Base-by-base conservation (phyloP, 1,284 basidiomycete species). In the Schizophyllum amplum region DNA sequence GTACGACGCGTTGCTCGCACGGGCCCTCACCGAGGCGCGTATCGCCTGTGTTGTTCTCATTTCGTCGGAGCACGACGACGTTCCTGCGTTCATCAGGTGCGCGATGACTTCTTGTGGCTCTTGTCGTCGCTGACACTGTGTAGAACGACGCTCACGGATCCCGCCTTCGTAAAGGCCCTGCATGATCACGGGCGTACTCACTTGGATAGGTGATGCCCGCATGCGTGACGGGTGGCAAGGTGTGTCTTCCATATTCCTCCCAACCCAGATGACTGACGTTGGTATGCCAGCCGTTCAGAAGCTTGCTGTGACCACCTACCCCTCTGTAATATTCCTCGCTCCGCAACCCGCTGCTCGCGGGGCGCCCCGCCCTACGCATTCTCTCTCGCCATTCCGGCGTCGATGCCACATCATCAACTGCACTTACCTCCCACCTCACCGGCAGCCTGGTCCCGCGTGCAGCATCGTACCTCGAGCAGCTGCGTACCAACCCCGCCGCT, bases 51-150 rank as follows among this genome's bases (percentile, higher is more conserved):
- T 95, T 1, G 72, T 98, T 1, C 75, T 98, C n/a, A 86, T 94
- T 52, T 93, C 90, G 65, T 84, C 85, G 42, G 94, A 97, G 65
- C 94, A 98, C 64, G 92, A 96, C 66, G 87, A 95, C 64, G 89
- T 89, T 47, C 76, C 84, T 1, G 85, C 86, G 62, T 98, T 98
- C 75, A 94, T 94, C 71, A 79, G 84, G 85, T 87, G 52, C 24
- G 78, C 51, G 17, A n/a, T n/a, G 9, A 51, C n/a, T 47, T 6
- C 46, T 51, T 55, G 2, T 24, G n/a, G 57, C 52, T 23, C 25
- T 55, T 11, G 4, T 24, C 22, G 25, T 54, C 13, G 7, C 58
- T 54, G 24, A 48, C 53, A 51, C 20, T 24, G 6, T 55, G n/a
- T 53, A 91, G 89, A 59, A 80, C 81, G 11, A 92, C 92, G 0